Evolutionary conservation across 2,329 filamentous ascomycete genomes (phyloP).

Genomic region (Cordyceps fumosorosea): DNA sequence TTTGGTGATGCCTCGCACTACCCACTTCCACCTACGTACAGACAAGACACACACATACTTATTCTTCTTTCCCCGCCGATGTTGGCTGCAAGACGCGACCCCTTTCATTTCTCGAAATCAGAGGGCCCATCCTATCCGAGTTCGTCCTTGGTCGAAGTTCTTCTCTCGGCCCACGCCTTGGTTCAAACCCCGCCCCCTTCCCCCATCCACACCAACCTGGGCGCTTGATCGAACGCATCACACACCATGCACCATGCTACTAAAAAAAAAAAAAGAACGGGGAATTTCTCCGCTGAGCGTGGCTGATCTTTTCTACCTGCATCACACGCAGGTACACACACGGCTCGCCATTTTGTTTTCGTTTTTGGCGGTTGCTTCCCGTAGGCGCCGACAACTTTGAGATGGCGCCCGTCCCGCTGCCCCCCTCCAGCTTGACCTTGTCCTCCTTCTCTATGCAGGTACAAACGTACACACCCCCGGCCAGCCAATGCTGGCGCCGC

Average conservation of each 20-base stretch:
- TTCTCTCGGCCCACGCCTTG: too few species aligned
- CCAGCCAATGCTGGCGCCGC: slow-evolving; percentile 3
- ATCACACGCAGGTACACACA: not conserved
- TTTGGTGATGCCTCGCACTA: not conserved
- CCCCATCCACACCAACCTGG: not conserved
- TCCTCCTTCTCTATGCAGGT: not conserved
- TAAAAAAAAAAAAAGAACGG: too few species aligned
- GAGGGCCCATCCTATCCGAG: too few species aligned
- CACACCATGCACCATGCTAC: not conserved
- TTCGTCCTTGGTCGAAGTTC: not conserved
- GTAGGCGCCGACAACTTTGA: not conserved
- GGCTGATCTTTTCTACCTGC: too few species aligned
- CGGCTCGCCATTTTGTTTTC: too few species aligned
- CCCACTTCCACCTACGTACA: not conserved
- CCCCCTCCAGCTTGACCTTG: not conserved
- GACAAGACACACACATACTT: not conserved
- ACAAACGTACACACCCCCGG: not conserved
- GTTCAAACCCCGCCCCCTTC: not conserved
- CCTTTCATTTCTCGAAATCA: slow-evolving; percentile 12
- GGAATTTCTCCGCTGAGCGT: too few species aligned
- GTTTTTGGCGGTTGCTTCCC: not conserved
- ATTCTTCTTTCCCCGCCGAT: not conserved
- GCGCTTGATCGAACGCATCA: slow-evolving; percentile 7
- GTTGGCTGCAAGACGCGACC: not conserved
- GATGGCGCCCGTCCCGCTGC: not conserved